A percentile compares a stretch with the other conserved stretches of the same genome.
These are phyloP conservation scores for Diospyros kaki DNA, from an alignment of 148 eudicot genomes.

Conservation along the genomic window DNA sequence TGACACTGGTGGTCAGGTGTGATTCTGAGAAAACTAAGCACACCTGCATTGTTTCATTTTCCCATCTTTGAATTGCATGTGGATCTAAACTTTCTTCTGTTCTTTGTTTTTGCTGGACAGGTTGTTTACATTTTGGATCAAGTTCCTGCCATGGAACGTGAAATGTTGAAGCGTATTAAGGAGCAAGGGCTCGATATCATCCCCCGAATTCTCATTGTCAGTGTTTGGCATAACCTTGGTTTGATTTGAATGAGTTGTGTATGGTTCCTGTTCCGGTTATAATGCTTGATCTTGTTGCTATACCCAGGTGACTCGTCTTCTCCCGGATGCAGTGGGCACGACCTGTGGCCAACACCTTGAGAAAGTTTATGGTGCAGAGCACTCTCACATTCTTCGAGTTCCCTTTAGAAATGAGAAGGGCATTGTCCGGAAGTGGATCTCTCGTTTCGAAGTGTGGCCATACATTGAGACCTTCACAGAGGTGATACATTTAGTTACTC, in stretches of 20 bases:
- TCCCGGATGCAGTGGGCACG: conserved; percentile 96
- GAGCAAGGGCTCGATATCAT: conserved; percentile 90
- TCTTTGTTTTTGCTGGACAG: conserved; percentile 20
- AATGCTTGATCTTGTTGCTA: not conserved
- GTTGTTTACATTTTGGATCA: conserved; percentile 97
- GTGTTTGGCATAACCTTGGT: not conserved
- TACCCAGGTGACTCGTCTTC: conserved; percentile 67
- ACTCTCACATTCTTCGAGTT: conserved; percentile 85
- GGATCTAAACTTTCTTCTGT: not conserved
- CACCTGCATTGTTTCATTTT: not conserved
- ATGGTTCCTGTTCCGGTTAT: not conserved
- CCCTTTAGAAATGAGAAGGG: conserved; percentile 97
- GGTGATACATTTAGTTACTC: conserved; percentile 28
- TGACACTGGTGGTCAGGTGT: conserved; percentile 97
- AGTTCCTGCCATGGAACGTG: conserved; percentile 98
- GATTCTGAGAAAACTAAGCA: not conserved
- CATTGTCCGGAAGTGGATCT: conserved; percentile 88
- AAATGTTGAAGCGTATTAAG: conserved; percentile 89
- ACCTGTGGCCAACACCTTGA: conserved; percentile 92
- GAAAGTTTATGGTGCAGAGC: conserved; percentile 86
- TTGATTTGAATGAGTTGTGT: not conserved
- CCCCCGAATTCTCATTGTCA: conserved; percentile 87
- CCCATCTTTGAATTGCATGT: too few species aligned
- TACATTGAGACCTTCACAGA: conserved; percentile 95
- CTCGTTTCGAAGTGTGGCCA: conserved; percentile 99